phyloP scores from a whole-genome alignment of 1,284 basidiomycete species.

The Trichosporon faecale region DNA sequence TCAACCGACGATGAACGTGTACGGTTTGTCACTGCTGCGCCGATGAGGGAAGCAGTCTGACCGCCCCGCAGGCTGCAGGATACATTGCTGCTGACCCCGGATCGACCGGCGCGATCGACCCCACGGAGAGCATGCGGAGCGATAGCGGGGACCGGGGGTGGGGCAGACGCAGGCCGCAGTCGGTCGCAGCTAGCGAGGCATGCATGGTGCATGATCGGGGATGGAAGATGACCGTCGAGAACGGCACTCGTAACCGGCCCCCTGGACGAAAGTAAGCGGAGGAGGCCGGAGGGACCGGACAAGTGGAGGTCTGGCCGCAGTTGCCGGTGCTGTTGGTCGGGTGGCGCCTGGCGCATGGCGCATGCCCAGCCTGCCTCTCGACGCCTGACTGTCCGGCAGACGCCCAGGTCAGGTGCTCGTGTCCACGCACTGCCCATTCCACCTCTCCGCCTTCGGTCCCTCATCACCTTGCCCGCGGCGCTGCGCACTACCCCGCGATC shows the following conservation, averaged over 20 bases:
- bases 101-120: background rate
- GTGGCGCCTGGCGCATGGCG: background rate
- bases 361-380: too few species aligned
- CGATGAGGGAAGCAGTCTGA: background rate
- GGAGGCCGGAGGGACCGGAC: background rate
- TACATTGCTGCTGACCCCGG: background rate
- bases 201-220: background rate
- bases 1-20: background rate
- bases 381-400: background rate
- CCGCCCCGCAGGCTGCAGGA: background rate
- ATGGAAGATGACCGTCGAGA: background rate
- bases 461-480: background rate
- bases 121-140: slow-evolving; percentile 6
- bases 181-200: background rate
- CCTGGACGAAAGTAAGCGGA: background rate
- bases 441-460: background rate
- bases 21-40: background rate
- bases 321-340: background rate
- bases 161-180: background rate
- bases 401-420: background rate
- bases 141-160: background rate
- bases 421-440: slow-evolving; percentile 5
- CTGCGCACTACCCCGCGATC: background rate
- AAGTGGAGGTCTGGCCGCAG: background rate
- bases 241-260: slow-evolving; percentile 2